Evolutionary conservation across 1,284 basidiomycete genomes (phyloP).

Genomic region (Austroboletus novae-zelandiae): DNA sequence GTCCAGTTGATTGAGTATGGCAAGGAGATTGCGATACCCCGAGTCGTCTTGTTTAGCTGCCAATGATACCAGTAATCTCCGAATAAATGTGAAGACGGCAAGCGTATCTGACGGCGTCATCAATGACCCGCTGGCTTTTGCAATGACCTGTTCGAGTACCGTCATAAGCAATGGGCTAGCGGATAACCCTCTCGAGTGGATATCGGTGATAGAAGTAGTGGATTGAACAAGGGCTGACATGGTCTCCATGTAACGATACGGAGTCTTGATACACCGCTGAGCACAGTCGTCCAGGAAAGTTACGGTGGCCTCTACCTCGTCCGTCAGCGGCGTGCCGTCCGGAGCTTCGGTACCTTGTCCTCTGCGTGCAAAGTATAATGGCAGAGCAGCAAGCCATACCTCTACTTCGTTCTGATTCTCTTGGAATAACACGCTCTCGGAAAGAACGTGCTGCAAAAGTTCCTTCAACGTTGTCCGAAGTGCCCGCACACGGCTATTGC

Average conservation of each 20-base stretch:
- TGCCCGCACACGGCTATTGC: slow-evolving; percentile 46
- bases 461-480: slow-evolving; percentile 55
- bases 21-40: slow-evolving; percentile 36
- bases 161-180: slow-evolving; percentile 76
- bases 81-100: slow-evolving; percentile 58
- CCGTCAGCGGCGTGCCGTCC: slow-evolving; percentile 53
- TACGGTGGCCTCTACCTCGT: slow-evolving; percentile 62
- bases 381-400: slow-evolving; percentile 72
- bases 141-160: slow-evolving; percentile 70
- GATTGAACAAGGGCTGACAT: slow-evolving; percentile 19
- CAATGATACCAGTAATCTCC: slow-evolving; percentile 59
- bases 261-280: slow-evolving; percentile 80
- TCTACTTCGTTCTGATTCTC: slow-evolving; percentile 72
- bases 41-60: slow-evolving; percentile 47
- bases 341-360: slow-evolving; percentile 39
- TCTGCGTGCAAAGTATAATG: slow-evolving; percentile 35
- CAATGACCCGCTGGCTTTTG: slow-evolving; percentile 54
- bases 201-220: neutral
- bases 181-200: slow-evolving; percentile 24
- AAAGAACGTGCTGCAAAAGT: slow-evolving; percentile 63
- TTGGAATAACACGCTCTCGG: slow-evolving; percentile 76
- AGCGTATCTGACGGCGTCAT: slow-evolving; percentile 61
- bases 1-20: slow-evolving; percentile 40
- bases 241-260: slow-evolving; percentile 86
- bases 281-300: slow-evolving; percentile 85